Evolutionary conservation across 306 rosid genomes (phyloP), one percentile per base, ranked within the genome.

Genomic region (Inga leiocalycina): DNA sequence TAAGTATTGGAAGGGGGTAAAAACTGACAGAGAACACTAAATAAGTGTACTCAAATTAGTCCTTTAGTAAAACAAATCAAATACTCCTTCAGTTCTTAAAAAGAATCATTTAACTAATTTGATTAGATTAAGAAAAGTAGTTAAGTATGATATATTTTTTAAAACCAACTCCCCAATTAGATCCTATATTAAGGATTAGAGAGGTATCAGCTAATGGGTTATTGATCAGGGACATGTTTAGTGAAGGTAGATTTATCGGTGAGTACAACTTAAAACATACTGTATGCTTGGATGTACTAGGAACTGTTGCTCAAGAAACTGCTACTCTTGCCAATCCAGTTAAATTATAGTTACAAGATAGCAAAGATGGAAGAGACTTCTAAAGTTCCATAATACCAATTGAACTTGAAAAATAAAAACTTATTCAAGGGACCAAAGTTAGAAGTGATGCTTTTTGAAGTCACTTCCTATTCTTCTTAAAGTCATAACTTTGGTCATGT

Each of bases 281-380:
- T 56, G 30, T n/a, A 69, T 80, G 48, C 73, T 39, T 51, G 52
- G 34, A 54, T 66, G 20, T 44, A 45, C 17, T 71, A 70, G 67
- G 17, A 52, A 20, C 6, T 74, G 27, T 51, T 8, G 57, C 78
- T 77, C 20, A 61, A 70, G 70, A 78, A 41, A 48, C 64, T 79
- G 48, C 41, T 71, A 56, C 44, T 73, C 48, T 59, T 44, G 62
- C 37, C 5, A 73, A 17, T 71, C 65, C 54, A 44, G 35, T 59
- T 10, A 77, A 61, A 49, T 22, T 35, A 77, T 67, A 65, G 59
- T 24, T 10, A 81, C 49, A 48, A 72, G 35, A 57, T 57, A 57
- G 30, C 30, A n/a, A 57, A n/a, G 30, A 57, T 9, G 1, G n/a
- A 27, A 8, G 12, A 8, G 10, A 11, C 2, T 57, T 8, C 30